Evolutionary conservation across 495 filamentous ascomycete genomes (phyloP).

Genomic region (Aspergillus cristatus): DNA sequence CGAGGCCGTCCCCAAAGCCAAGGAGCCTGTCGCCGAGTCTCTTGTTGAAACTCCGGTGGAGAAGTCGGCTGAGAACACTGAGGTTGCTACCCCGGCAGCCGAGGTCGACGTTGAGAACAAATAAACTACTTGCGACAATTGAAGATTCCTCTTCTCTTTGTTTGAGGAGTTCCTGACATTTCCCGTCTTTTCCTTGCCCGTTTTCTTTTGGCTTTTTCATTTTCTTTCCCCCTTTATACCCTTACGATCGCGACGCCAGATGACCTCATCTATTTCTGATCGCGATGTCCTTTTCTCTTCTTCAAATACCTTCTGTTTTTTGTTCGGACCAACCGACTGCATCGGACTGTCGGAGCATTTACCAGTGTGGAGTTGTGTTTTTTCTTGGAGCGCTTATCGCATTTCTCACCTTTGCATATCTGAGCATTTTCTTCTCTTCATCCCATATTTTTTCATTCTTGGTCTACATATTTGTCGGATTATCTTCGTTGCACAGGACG

Average conservation of each 20-base stretch:
- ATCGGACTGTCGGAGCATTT: background rate
- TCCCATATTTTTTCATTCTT: background rate
- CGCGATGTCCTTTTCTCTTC: background rate
- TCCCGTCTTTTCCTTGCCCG: background rate
- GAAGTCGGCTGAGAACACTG: background rate
- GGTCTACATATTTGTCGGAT: background rate
- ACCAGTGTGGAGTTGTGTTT: background rate
- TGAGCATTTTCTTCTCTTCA: constrained; percentile 1
- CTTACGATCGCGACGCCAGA: background rate
- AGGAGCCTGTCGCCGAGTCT: background rate
- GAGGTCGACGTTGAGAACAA: constrained; percentile 18
- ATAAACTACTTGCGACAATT: background rate
- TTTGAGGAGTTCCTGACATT: background rate
- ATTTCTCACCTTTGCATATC: background rate
- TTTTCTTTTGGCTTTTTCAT: background rate
- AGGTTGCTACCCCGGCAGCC: constrained; percentile 3
- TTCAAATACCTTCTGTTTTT: background rate
- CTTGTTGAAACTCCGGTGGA: background rate
- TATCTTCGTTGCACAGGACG: no score
- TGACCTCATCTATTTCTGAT: background rate
- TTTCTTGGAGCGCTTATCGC: background rate
- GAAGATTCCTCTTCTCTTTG: background rate
- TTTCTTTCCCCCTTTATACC: background rate
- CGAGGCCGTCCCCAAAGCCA: background rate
- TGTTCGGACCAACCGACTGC: background rate